Conservation (phyloP, 768 basidiomycete species). For the Strobilomyces confusus region DNA sequence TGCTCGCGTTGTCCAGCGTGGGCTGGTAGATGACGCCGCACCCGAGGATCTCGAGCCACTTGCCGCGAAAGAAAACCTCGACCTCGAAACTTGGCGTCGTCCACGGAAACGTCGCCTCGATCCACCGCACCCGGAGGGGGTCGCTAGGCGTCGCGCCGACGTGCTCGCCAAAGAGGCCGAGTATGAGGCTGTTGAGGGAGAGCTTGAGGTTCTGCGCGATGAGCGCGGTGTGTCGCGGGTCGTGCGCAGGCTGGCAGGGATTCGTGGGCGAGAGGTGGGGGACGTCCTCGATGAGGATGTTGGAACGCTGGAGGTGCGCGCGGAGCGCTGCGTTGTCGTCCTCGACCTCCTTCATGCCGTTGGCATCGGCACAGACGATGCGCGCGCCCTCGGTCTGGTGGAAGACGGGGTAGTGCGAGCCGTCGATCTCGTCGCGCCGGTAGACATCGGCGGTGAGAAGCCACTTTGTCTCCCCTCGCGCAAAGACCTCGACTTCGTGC, state of each 20-base stretch:
- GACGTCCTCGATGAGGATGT: constrained; percentile 85
- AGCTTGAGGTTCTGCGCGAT: constrained; percentile 86
- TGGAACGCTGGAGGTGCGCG: constrained; percentile 57
- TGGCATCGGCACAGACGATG: constrained; percentile 61
- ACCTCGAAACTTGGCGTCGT: constrained; percentile 98
- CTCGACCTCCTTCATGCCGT: constrained; percentile 58
- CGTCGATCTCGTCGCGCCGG: constrained; percentile 95
- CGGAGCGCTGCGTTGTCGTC: constrained; percentile 68
- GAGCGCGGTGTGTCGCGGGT: constrained; percentile 65
- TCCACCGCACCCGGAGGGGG: constrained; percentile 91
- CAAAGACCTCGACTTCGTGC: constrained; percentile 92
- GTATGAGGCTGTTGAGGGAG: constrained; percentile 80
- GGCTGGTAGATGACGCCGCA: constrained; percentile 89
- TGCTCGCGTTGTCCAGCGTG: constrained; percentile 84
- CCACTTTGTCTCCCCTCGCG: constrained; percentile 74
- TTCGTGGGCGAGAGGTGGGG: constrained; percentile 71
- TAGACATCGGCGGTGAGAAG: constrained; percentile 96
- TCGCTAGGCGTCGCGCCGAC: constrained; percentile 49
- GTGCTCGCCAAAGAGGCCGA: constrained; percentile 71
- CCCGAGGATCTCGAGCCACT: constrained; percentile 96
- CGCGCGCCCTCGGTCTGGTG: constrained; percentile 97
- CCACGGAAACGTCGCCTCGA: constrained; percentile 97
- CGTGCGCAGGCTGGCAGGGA: constrained; percentile 76
- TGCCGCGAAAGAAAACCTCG: constrained; percentile 92
- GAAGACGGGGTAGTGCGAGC: constrained; percentile 95